Percentiles rank a stretch among this genome's conserved stretches.
Conservation (phyloP, 176 grass and related monocot species). For the Rhynchospora breviuscula region DNA sequence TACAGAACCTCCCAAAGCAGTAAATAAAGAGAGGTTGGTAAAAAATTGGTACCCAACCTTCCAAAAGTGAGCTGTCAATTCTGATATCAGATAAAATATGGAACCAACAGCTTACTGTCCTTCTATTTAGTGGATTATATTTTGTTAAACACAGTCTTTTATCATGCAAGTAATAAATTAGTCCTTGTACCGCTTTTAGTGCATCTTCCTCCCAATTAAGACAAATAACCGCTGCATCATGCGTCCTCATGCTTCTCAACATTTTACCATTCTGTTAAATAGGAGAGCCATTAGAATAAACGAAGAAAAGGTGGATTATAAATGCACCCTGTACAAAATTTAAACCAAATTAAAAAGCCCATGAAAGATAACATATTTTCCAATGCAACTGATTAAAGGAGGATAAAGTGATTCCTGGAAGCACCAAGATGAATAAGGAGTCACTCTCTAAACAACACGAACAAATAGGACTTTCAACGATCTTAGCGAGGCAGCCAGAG, state of each 20-base stretch:
- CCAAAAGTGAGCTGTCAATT: background rate
- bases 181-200: conserved; percentile 41
- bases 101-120: background rate
- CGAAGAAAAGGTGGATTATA: conserved; percentile 16
- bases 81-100: background rate
- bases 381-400: background rate
- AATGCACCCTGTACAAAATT: background rate
- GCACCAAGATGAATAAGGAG: background rate
- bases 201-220: conserved; percentile 88
- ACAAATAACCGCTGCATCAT: conserved; percentile 67
- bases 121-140: background rate
- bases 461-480: background rate
- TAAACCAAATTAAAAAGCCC: conserved; percentile 13
- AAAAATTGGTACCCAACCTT: background rate
- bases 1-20: background rate
- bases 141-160: background rate
- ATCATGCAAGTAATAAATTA: background rate
- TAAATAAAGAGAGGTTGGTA: background rate
- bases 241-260: conserved; percentile 64
- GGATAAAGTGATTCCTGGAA: background rate
- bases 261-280: conserved; percentile 81
- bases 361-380: background rate
- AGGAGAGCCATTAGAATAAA: conserved; percentile 30
- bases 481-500: background rate
- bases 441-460: background rate